Conservation (phyloP, 495 filamentous ascomycete genomes). For the Aspergillus heteromorphus region DNA sequence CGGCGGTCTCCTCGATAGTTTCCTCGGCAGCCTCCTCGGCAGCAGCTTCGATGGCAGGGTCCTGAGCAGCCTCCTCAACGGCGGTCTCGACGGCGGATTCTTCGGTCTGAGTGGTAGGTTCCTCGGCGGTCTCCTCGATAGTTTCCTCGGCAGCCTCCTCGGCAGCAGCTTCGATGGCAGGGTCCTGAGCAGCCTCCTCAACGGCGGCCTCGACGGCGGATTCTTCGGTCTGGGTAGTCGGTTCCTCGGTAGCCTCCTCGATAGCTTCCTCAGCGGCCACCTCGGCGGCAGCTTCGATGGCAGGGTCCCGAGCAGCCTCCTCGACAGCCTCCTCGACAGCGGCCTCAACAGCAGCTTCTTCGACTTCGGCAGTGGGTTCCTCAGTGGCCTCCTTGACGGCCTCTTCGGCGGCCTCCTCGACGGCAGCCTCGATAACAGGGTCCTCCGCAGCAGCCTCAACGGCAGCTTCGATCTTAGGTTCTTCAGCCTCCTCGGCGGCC, state of each 20-base stretch:
- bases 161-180: background rate
- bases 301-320: background rate
- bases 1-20: background rate
- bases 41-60: slow-evolving; percentile 4
- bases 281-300: background rate
- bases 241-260: background rate
- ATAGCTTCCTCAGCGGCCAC: background rate
- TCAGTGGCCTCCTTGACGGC: too few species aligned
- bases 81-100: slow-evolving; percentile 8
- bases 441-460: slow-evolving; percentile 1
- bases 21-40: slow-evolving; percentile 6
- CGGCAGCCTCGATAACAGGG: slow-evolving; percentile 1
- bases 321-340: slow-evolving; percentile 1
- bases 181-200: background rate
- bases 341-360: slow-evolving; percentile 3
- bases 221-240: slow-evolving; percentile 5
- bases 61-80: slow-evolving; percentile 4
- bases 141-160: too few species aligned
- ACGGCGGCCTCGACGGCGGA: too few species aligned
- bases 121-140: slow-evolving; percentile 2
- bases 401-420: slow-evolving; percentile 1
- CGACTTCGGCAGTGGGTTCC: slow-evolving; percentile 8
- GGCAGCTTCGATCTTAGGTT: background rate
- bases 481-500: slow-evolving; percentile 7
- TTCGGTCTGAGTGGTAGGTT: background rate